Evolutionary conservation across 2,329 filamentous ascomycete species (phyloP), one percentile per base, ranked within the genome.

Genomic region (Huntiella decipiens): DNA sequence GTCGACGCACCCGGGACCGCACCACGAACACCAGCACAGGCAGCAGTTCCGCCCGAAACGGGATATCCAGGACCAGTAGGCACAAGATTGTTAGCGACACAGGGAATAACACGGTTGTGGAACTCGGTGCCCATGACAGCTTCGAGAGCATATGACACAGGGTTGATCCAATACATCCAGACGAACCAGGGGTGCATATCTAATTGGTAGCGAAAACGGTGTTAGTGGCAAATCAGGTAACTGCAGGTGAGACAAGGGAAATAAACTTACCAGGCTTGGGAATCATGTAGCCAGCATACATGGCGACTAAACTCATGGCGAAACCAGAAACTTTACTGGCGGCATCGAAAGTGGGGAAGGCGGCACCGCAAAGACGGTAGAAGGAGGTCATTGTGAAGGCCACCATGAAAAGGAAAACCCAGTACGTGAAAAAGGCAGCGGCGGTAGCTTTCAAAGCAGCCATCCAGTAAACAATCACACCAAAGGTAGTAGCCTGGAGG

Each of bases 211-310:
- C 62, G 22, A 12, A 19, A n/a, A 15, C 5, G 33, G 15, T 10
- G 15, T 40, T 37, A 42, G 32, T 12, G n/a, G 7, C 22, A 28
- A 17, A 47, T 13, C 12, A n/a, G 28, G 32, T 13, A 19, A 45
- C 8, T 36, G 13, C 32, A 36, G 44, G 4, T 42, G 7, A 7
- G 5, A 37, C 10, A 5, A 17, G 16, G 17, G 11, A 19, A 11
- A n/a, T 13, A 41, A 34, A 47, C 45, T 38, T 38, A 47, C 45
- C 44, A 16, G 66, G 66, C 17, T 74, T 73, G 4, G 66, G 66
- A 47, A 79, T 78, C 55, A 77, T 64, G 56, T 75, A 80, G 11
- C 77, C 77, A 3, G 67, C 74, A 56, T 80, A 81, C 36, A 79
- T 68, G 45, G 78, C 60, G 7, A 70, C 56, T 0, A 68, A 66